Percentiles rank a stretch among this genome's conserved stretches.
phyloP scores from a whole-genome alignment of 2,329 filamentous ascomycete species.

The Drechslera avenae region DNA sequence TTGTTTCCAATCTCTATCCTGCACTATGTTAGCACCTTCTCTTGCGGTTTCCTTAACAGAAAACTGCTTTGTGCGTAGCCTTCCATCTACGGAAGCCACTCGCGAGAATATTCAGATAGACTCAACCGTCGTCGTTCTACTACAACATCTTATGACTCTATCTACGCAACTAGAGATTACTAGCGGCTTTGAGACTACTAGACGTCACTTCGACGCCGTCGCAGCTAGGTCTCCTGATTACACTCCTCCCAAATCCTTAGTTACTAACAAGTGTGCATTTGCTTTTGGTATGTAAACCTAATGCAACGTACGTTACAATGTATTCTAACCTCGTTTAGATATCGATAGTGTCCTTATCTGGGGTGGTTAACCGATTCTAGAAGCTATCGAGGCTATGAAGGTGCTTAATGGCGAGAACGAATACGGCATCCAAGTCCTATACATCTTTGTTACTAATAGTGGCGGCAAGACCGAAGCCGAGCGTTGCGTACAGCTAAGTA shows the following conservation, averaged over 20 bases:
- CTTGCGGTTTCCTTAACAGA: conserved; percentile 33
- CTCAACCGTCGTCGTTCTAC: conserved; percentile 63
- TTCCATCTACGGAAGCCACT: conserved; percentile 59
- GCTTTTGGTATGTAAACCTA: conserved; percentile 61
- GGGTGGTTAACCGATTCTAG: conserved; percentile 81
- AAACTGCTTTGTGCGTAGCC: conserved; percentile 51
- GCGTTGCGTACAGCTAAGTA: conserved; percentile 81
- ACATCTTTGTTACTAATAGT: conserved; percentile 94
- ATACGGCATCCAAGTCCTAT: conserved; percentile 62
- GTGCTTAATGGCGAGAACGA: conserved; percentile 88
- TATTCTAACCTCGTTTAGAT: conserved; percentile 44
- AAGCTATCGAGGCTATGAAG: conserved; percentile 88
- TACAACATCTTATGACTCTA: conserved; percentile 61
- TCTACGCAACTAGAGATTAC: conserved; percentile 61
- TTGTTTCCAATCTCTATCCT: background rate
- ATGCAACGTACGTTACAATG: no score
- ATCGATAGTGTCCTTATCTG: conserved; percentile 86
- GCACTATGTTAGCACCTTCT: conserved; percentile 48
- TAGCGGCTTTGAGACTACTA: conserved; percentile 59
- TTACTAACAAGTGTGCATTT: conserved; percentile 70
- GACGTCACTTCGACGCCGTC: conserved; percentile 59
- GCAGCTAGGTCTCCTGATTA: conserved; percentile 35
- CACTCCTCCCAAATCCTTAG: conserved; percentile 51
- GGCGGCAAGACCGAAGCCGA: conserved; percentile 93
- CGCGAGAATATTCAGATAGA: conserved; percentile 49